phyloP scores from a whole-genome alignment of 2,329 filamentous ascomycete genomes.

The Botrytis medusae region DNA sequence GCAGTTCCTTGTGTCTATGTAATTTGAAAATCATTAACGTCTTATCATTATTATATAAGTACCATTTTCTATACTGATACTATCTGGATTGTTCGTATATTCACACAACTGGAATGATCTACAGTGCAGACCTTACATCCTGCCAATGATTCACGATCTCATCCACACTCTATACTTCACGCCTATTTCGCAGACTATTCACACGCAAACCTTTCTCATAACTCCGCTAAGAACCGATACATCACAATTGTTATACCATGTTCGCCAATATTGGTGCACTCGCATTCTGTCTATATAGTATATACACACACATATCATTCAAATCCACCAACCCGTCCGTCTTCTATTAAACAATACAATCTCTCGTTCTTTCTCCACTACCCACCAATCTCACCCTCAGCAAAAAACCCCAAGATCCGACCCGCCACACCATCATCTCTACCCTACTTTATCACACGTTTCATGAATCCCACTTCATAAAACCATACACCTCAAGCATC shows the following conservation, averaged over 20 bases:
- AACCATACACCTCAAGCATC: neutral
- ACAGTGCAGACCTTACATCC: no score
- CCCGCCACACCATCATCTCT: no score
- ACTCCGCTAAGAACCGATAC: neutral
- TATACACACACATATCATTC: no score
- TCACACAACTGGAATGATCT: no score
- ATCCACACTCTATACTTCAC: neutral
- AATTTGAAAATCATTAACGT: no score
- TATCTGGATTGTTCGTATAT: neutral
- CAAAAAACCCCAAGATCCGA: no score
- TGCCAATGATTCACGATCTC: neutral
- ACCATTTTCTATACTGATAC: neutral
- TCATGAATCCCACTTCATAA: neutral
- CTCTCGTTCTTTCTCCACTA: no score
- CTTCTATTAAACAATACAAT: no score
- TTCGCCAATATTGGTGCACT: neutral
- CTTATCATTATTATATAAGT: no score
- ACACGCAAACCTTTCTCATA: neutral
- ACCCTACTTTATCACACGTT: neutral
- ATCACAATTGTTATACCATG: neutral
- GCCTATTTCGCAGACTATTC: neutral
- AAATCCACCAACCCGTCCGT: no score
- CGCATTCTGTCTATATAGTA: neutral
- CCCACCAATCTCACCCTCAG: no score
- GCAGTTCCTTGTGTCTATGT: neutral